A percentile compares a stretch with the other conserved stretches of the same genome.
Evolutionary conservation across 2,329 filamentous ascomycete species (phyloP).

Genomic region (Phialophora macrospora): DNA sequence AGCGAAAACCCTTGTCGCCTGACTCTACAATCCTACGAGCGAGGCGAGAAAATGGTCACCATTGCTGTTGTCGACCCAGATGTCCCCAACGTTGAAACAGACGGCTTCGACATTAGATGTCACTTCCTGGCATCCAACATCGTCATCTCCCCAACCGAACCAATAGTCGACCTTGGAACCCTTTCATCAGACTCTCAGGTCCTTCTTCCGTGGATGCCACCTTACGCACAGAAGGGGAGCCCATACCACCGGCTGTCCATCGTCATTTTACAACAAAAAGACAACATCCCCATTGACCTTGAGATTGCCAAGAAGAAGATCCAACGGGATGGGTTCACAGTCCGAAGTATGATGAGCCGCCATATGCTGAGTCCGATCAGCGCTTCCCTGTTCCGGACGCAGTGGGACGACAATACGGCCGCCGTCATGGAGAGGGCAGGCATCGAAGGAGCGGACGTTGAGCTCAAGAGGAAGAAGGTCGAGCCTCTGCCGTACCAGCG

Average conservation of each 20-base stretch:
- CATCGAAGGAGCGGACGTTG: constrained; percentile 76
- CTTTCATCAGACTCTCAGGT: constrained; percentile 68
- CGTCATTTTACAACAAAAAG: constrained; percentile 79
- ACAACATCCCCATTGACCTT: constrained; percentile 64
- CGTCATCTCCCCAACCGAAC: constrained; percentile 64
- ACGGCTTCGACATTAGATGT: constrained; percentile 79
- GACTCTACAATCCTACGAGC: constrained; percentile 82
- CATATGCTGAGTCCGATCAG: constrained; percentile 74
- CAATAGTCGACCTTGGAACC: constrained; percentile 67
- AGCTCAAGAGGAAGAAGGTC: constrained; percentile 81
- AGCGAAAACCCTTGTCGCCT: constrained; percentile 77
- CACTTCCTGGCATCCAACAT: constrained; percentile 85
- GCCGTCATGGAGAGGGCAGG: constrained; percentile 81
- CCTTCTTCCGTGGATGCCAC: constrained; percentile 79
- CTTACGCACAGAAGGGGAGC: constrained; percentile 84
- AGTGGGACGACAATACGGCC: constrained; percentile 89
- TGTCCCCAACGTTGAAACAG: constrained; percentile 76
- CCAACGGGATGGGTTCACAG: constrained; percentile 70
- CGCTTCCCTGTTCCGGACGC: constrained; percentile 82
- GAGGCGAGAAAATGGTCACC: constrained; percentile 78
- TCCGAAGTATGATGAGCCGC: constrained; percentile 75
- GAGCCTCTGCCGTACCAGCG: constrained; percentile 69
- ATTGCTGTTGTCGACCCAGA: constrained; percentile 88
- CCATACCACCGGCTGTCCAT: constrained; percentile 89
- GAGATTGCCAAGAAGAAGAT: constrained; percentile 59